Base-by-base conservation (phyloP, 768 basidiomycete genomes). In the Leccinum aurantiacum region DNA sequence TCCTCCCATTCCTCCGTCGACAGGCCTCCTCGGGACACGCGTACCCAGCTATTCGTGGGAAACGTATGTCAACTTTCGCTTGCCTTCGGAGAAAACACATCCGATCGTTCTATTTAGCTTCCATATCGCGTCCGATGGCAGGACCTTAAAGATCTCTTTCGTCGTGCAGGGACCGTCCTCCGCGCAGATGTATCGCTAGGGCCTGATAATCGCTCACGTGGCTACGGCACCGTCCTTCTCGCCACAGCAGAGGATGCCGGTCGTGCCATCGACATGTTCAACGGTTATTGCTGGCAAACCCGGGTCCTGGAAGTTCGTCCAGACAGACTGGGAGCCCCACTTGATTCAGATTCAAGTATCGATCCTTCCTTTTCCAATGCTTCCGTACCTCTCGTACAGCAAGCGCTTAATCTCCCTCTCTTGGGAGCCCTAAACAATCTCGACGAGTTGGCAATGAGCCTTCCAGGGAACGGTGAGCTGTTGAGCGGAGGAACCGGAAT, bases 51-150 rank as follows among this genome's bases (percentile, higher is more conserved):
- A 7, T 98, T 96, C 69, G 91, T 98, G 25, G 95, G 94, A 63
- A 99, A 99, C 75, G 94, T 95, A 75, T 62, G 89, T 79, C 6
- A 17, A 33, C 19, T 60, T 41, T 24, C 44, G 50, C 57, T n/a
- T 58, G 24, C 52, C 46, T 54, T 17, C 24, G 38, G 31, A 48
- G 7, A 1, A 38, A 15, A 27, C 51, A 31, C 27, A 57, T 24
- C 51, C 35, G 25, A 57, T 47, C 19, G 50, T 46, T 27, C 13
- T 11, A n/a, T 56, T 35, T 66, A 95, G 94, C 84, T 99, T 25
- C 97, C 97, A 0, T 98, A 96, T 75, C 83, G 96, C 61, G 95
- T 98, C 41, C 87, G 97, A 57, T 99, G 97, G 97, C 97, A 99
- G 78, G 97, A 99, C 78, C 84, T 99, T 63, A 98, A 99, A 68